phyloP scores from a whole-genome alignment of 345 rosid genomes.

The Arabidopsis suecica region DNA sequence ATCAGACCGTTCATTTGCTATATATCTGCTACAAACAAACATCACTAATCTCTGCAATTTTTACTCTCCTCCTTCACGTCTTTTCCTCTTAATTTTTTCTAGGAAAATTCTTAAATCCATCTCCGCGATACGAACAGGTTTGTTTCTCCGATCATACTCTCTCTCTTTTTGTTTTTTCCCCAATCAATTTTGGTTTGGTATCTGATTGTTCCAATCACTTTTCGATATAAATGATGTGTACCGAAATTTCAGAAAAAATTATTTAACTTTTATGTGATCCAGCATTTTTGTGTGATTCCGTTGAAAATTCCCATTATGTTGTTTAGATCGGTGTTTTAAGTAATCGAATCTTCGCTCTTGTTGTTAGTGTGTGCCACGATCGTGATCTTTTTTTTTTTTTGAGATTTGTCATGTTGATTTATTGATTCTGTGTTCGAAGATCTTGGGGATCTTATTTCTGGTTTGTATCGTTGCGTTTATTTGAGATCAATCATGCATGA shows the following conservation, averaged over 20 bases:
- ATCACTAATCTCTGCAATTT: background rate
- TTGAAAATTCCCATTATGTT: background rate
- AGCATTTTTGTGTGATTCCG: background rate
- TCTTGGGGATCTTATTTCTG: conserved; percentile 2
- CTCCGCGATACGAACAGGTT: conserved; percentile 3
- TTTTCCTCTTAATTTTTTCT: background rate
- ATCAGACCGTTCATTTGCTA: conserved; percentile 41
- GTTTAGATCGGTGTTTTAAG: conserved; percentile 17
- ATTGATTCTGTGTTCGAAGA: conserved; percentile 12
- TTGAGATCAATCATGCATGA: conserved; percentile 3
- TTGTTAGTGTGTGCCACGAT: conserved; percentile 7
- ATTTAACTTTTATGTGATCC: background rate
- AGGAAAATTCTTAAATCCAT: background rate
- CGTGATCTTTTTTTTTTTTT: too few relatives aligned
- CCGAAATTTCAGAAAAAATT: background rate
- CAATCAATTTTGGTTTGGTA: background rate
- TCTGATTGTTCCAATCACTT: background rate
- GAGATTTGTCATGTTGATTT: conserved; percentile 1
- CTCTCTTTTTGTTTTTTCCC: background rate
- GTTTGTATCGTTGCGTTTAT: background rate
- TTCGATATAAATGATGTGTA: background rate
- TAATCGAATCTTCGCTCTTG: background rate
- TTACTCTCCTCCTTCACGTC: background rate
- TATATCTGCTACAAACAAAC: conserved; percentile 33
- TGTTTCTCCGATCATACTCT: conserved; percentile 24